A percentile compares a stretch with the other conserved stretches of the same genome.
phyloP scores from a whole-genome alignment of 495 filamentous ascomycete genomes.

The Aspergillus saccharolyticus region DNA sequence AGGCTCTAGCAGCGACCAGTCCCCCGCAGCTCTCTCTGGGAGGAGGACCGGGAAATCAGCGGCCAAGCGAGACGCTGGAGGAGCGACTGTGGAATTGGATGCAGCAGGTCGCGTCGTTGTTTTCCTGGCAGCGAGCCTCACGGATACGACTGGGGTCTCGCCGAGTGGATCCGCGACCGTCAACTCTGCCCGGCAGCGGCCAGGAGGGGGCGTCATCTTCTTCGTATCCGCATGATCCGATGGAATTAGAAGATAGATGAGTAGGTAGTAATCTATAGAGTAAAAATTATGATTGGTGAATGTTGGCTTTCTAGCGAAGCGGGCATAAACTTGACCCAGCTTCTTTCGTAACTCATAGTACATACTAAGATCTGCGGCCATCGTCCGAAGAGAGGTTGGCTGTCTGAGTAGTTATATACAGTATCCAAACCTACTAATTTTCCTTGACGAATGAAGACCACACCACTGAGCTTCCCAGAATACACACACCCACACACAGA shows the following conservation, averaged over 20 bases:
- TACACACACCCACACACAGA: too few species aligned
- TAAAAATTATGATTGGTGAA: not conserved
- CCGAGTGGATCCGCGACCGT: not conserved
- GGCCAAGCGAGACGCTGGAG: conserved; percentile 40
- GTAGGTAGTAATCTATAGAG: not conserved
- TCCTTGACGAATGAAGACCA: too few species aligned
- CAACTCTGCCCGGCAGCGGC: conserved; percentile 2
- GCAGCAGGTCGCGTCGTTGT: conserved; percentile 50
- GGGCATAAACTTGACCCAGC: too few species aligned
- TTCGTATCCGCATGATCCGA: conserved; percentile 12
- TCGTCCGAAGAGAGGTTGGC: too few species aligned
- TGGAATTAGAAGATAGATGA: conserved; percentile 56
- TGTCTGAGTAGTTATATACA: too few species aligned
- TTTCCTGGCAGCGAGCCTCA: conserved; percentile 40
- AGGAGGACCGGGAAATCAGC: conserved; percentile 20
- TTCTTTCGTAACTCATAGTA: too few species aligned
- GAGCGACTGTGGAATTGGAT: conserved; percentile 68
- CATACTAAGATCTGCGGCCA: too few species aligned
- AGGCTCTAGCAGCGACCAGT: conserved; percentile 48
- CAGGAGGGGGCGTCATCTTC: not conserved
- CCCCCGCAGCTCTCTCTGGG: conserved; percentile 40
- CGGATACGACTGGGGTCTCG: not conserved
- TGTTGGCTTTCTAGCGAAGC: too few species aligned
- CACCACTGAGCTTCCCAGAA: too few species aligned
- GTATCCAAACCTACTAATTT: too few species aligned